Conservation (phyloP, 768 basidiomycete species). For the Auricularia sp. region DNA sequence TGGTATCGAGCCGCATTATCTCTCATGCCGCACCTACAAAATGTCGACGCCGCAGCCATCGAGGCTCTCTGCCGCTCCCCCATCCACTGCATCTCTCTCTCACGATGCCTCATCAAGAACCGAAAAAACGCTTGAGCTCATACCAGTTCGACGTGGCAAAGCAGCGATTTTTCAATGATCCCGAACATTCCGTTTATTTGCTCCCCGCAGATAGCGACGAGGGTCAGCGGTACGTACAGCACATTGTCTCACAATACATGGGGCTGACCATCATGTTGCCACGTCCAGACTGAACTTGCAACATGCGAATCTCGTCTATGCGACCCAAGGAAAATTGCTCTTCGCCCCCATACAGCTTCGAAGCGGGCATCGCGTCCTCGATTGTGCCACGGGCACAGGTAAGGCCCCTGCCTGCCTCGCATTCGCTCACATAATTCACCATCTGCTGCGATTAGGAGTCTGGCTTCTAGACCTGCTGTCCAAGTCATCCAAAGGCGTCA, state of each 20-base stretch:
- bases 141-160: too few relatives aligned
- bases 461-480: not conserved
- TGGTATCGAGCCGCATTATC: too few relatives aligned
- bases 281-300: not conserved
- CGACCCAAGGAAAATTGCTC: not conserved
- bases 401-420: not conserved
- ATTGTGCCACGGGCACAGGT: not conserved
- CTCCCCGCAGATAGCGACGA: not conserved
- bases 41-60: too few relatives aligned
- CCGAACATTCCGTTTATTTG: not conserved
- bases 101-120: too few relatives aligned
- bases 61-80: too few relatives aligned
- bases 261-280: not conserved
- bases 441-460: not conserved
- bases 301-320: not conserved
- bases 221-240: not conserved
- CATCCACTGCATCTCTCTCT: too few relatives aligned
- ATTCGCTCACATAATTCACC: not conserved
- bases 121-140: too few relatives aligned
- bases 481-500: not conserved
- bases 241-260: not conserved
- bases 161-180: not conserved
- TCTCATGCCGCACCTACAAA: too few relatives aligned
- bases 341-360: not conserved
- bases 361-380: not conserved